Conservation (phyloP, 805 yeast species). For the Lipomyces japonicus region DNA sequence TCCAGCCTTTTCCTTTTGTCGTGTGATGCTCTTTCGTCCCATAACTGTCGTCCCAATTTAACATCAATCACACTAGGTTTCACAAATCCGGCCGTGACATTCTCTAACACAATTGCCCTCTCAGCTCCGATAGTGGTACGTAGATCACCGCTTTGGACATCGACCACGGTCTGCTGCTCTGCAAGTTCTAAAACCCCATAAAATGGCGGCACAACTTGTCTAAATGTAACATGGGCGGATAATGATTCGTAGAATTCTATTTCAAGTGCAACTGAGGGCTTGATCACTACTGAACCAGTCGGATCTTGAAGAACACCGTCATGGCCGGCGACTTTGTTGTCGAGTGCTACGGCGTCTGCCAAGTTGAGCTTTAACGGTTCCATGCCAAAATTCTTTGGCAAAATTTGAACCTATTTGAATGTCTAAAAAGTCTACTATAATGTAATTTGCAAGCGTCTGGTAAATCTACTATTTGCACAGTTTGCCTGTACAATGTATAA, state of each 20-base stretch:
- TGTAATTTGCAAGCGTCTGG: too few relatives aligned
- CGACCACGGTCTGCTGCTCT: slow-evolving; percentile 34
- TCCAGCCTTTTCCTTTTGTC: slow-evolving; percentile 63
- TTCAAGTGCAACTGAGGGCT: slow-evolving; percentile 63
- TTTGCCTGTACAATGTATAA: too few relatives aligned
- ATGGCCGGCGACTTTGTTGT: slow-evolving; percentile 83
- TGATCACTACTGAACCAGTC: slow-evolving; percentile 67
- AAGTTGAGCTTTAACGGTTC: slow-evolving; percentile 1
- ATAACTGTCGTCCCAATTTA: slow-evolving; percentile 68
- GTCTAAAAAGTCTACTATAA: too few relatives aligned
- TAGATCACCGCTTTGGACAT: slow-evolving; percentile 26
- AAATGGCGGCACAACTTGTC: slow-evolving; percentile 50
- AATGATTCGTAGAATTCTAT: slow-evolving; percentile 61
- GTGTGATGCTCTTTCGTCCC: slow-evolving; percentile 52
- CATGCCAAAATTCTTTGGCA: too few relatives aligned
- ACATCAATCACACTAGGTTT: slow-evolving; percentile 77
- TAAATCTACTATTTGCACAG: too few relatives aligned
- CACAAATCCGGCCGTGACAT: slow-evolving; percentile 56
- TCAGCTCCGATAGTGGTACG: slow-evolving; percentile 26
- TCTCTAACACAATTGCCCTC: slow-evolving; percentile 59
- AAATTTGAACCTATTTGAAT: too few relatives aligned
- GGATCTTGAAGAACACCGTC: slow-evolving; percentile 65
- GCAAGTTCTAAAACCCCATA: slow-evolving; percentile 58
- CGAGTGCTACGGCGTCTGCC: slow-evolving; percentile 17
- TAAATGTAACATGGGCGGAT: slow-evolving; percentile 32